Evolutionary conservation across 2,329 filamentous ascomycete genomes (phyloP), one percentile per base, ranked within the genome.

Genomic region (Neopestalotiopsis clavispora): DNA sequence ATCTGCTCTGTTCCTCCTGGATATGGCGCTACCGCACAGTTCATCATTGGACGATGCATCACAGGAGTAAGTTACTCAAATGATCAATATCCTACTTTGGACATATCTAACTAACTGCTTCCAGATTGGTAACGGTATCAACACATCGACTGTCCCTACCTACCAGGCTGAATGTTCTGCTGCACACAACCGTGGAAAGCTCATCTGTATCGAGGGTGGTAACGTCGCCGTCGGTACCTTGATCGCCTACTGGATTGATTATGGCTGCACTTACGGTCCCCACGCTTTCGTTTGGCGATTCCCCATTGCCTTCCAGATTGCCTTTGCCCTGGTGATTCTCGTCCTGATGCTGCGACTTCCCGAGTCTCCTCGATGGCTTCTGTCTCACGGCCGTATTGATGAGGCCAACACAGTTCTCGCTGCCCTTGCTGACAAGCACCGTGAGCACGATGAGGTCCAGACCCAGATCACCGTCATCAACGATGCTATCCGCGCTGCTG

Each of bases 171-270:
- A 74, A 20, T 85, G 78, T 66, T 75, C 74, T 69, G 74, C 76
- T 20, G 84, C 87, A 0, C 85, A 84, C 72, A 89, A 89, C 76
- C 84, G 88, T 71, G 89, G 89, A 71, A 83, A 89, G 42, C 78
- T 90, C 67, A 90, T 90, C 72, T 89, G 87, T 76, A 88, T 90
- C 62, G 87, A 82, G 67, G 81, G 81, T 32, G 81, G 80, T 4
- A 79, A 80, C 67, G 81, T 83, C 40, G 81, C 81, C 34, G 81
- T 82, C 56, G 81, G 81, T 59, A 82, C 80, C 13, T 75, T 83
- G 73, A 81, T 83, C 49, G 80, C 80, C 4, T 81, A 82, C 71
- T 83, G 81, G 81, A 78, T 82, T 60, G 81, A 83, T 69, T 83
- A 81, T 38, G 82, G 81, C 23, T 77, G 76, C 66, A 77, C 76